Evolutionary conservation across 805 yeast species (phyloP), one percentile per base, ranked within the genome.

Genomic region (Lipomyces sp.): DNA sequence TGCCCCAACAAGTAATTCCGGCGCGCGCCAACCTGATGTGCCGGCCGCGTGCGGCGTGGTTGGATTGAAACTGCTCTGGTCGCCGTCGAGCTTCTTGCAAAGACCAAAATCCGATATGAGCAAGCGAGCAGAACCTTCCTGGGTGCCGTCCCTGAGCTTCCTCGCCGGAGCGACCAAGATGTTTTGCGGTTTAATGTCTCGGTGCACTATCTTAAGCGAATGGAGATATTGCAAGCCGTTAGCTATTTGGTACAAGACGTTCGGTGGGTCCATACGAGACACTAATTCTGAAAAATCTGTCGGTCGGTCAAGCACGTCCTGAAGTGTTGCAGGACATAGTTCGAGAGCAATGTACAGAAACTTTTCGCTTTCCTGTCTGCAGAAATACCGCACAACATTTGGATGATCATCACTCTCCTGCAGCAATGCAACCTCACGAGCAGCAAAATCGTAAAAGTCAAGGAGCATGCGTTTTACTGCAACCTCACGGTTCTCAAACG

Each of bases 11-110:
- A 87, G 68, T 31, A 87, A 67, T 63, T 93, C 98, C 0, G 98
- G 98, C 0, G 99, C 98, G 61, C 97, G 78, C 98, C 98, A 93
- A 2, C 99, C 99, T 2, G 93, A 80, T 0, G 98, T 93, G 1
- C 98, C 98, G 0, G 97, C 95, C 18, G 95, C 95, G 62, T 88
- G 83, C 31, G 87, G 89, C 0, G 93, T 83, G 0, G 96, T 91
- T 0, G 96, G 95, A 55, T 91, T 77, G 67, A 91, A 91, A 1
- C 96, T 86, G 1, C 95, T 85, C 67, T 93, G 96, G 61, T 89
- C 98, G 14, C 82, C 80, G 55, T 93, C 98, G 45, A 93, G 71
- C 63, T 85, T 86, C 65, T 91, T 90, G 66, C 98, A 93, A 7
- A 93, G 76, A 0, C 99, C 99, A 71, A 93, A 93, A 68, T 93